Evolutionary conservation across 768 basidiomycete species (phyloP).

Genomic region (Gloeophyllum trabeum): DNA sequence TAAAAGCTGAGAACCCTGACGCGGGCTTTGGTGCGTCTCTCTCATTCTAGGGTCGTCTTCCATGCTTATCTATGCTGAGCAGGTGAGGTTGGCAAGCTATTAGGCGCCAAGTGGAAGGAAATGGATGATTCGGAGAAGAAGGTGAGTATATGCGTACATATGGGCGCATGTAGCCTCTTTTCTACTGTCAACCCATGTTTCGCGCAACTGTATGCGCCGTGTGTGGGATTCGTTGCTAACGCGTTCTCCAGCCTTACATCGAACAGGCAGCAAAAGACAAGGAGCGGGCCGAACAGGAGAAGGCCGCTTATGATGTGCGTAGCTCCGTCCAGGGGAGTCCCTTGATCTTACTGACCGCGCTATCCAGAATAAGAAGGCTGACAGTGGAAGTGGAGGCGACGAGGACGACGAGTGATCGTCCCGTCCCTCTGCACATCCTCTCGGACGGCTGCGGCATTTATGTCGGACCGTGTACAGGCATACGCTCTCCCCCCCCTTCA

Average conservation of each 20-base stretch:
- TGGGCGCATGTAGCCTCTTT: constrained; percentile 5
- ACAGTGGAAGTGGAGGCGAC: too few relatives aligned
- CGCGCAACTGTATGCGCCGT: constrained; percentile 2
- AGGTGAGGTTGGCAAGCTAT: constrained; percentile 91
- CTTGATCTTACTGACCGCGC: too few relatives aligned
- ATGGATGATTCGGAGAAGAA: constrained; percentile 87
- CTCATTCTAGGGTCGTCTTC: constrained; percentile 3
- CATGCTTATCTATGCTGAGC: constrained; percentile 7
- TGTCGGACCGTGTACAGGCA: too few relatives aligned
- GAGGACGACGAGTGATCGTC: too few relatives aligned
- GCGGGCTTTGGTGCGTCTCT: constrained; percentile 69
- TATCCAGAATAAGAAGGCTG: too few relatives aligned
- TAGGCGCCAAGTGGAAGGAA: constrained; percentile 97
- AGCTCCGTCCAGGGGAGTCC: too few relatives aligned
- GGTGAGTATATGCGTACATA: too few relatives aligned
- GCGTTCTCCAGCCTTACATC: constrained; percentile 68
- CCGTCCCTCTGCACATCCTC: too few relatives aligned
- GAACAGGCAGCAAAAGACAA: constrained; percentile 86
- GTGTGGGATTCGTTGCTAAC: too few relatives aligned
- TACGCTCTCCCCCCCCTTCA: too few relatives aligned
- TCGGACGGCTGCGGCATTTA: too few relatives aligned
- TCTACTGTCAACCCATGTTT: constrained; percentile 4
- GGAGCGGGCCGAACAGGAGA: constrained; percentile 75
- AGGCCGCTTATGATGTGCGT: constrained; percentile 37
- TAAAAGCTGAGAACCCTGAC: constrained; percentile 94